Evolutionary conservation across 345 rosid species (phyloP), one percentile per base, ranked within the genome.

Genomic region (Sonneratia alba): DNA sequence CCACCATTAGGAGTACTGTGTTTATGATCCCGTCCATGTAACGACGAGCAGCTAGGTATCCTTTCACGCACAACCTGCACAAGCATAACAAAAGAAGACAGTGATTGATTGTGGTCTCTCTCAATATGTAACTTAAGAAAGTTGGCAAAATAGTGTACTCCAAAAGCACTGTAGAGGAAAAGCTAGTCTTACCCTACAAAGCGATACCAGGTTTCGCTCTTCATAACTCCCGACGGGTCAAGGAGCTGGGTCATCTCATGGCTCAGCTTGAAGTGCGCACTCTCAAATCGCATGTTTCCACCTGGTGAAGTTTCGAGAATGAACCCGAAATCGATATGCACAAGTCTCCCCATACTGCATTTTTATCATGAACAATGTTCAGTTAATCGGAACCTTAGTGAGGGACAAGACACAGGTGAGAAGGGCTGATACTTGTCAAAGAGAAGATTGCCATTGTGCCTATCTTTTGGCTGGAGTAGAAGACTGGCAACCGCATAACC

Each of bases 401-500:
- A 45, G 36, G 22, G 59, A 37, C 2, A 47, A 47, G 51, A 13
- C 14, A 47, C 51, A 47, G 51, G 51, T 4, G 45, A 2, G 45
- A 42, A 42, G 45, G 51, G 22, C 48, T 68, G 59, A 65, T 90
- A 96, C 99, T 72, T 83, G 77, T 96, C 98, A 74, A 96, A 96
- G 69, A 96, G 98, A 80, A 96, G 98, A 87, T 96, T 96, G 71
- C 97, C 99, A 61, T 96, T 96, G 86, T 96, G 98, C 77, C 99
- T 87, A 82, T 96, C 99, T 85, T 96, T 96, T 1, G 99, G 99
- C 75, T 96, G 98, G 70, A 96, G 98, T 73, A 96, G 77, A 68
- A 96, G 97, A 78, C 98, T 96, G 6, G 97, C 98, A 34, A 96
- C 99, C 9, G 99, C 99, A 82, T 92, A 96, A 74, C 98, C 99